Conservation (phyloP, 1,284 basidiomycete species). For the Malassezia equina region DNA sequence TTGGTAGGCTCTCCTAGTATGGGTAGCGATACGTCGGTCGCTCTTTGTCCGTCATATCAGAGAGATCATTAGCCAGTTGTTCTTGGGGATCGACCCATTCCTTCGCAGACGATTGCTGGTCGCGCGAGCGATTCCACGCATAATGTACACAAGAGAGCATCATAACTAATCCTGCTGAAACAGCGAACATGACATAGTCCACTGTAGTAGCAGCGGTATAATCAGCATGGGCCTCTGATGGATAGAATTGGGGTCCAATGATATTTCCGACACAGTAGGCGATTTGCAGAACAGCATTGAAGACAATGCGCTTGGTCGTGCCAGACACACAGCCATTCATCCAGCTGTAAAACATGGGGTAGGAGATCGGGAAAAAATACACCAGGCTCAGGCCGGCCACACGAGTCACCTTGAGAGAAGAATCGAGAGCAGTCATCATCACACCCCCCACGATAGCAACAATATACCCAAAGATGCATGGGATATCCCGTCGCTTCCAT, state of each 20-base stretch:
- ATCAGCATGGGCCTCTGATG: slow-evolving; percentile 18
- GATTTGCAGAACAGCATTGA: slow-evolving; percentile 32
- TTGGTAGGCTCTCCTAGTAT: slow-evolving; percentile 18
- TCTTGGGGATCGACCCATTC: slow-evolving; percentile 1
- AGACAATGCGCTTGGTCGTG: slow-evolving; percentile 38
- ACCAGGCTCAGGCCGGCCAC: slow-evolving; percentile 19
- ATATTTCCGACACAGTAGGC: slow-evolving; percentile 39
- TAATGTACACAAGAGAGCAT: slow-evolving; percentile 25
- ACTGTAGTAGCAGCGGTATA: slow-evolving; percentile 40
- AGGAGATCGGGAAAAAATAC: slow-evolving; percentile 26
- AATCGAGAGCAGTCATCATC: background rate
- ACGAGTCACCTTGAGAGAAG: background rate
- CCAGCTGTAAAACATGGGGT: slow-evolving; percentile 28
- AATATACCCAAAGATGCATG: slow-evolving; percentile 30
- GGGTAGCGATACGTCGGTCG: slow-evolving; percentile 41
- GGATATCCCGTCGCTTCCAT: slow-evolving; percentile 25
- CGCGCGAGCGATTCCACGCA: slow-evolving; percentile 32
- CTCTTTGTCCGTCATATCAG: slow-evolving; percentile 44
- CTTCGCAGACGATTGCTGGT: slow-evolving; percentile 4
- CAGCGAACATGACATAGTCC: slow-evolving; percentile 37
- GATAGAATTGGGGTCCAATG: slow-evolving; percentile 39
- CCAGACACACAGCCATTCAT: slow-evolving; percentile 27
- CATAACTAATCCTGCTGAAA: slow-evolving; percentile 20
- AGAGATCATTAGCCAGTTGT: slow-evolving; percentile 25
- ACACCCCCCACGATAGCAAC: slow-evolving; percentile 31